Base-by-base conservation (phyloP, 768 basidiomycete species). In the Lactarius psammicola region DNA sequence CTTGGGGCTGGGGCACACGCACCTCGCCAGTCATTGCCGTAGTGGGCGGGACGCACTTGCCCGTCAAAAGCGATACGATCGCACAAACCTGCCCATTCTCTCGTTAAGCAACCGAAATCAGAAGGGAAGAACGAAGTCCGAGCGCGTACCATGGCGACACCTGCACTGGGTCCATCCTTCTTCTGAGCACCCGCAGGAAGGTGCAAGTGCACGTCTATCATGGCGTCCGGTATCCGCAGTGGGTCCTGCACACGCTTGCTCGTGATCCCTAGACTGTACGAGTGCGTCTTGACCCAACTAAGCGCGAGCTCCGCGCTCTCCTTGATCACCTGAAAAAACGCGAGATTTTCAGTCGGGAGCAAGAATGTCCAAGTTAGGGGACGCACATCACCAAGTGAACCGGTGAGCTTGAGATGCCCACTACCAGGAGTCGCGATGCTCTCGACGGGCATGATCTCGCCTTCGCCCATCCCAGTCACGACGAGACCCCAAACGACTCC, bases 111-210 rank as follows among this genome's bases (percentile, higher is more conserved):
- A n/a, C 31, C 17, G 28, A 40, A 10, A 51, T 66, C 26, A 60
- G 58, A 34, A 44, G 13, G 30, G 10, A 36, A 9, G n/a, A n/a
- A 54, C 7, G 18, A 54, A 18, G 8, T 40, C 56, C 18, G 55
- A 17, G 13, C 26, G 72, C 80, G 64, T 67, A 92, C 90, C 86
- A 95, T 94, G 0, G 92, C 91, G 28, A 95, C 81, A 2, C 94
- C 94, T 0, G 94, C 94, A 72, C 90, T 92, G 0, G 94, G 94
- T 0, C 95, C 94, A 71, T 96, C 94, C 78, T 96, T 97, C 82
- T 88, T 93, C 75, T 94, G 90, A 2, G 93, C 90, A 0, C 95
- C 95, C 1, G 90, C 84, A 0, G 95, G 95, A 10, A 96, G 79
- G 73, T 97, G 95, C 18, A 95, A 78, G 71, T 98, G 95, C 13